A percentile compares a stretch with the other conserved stretches of the same genome.
phyloP scores from a whole-genome alignment of 306 rosid species.

The Parietaria judaica region DNA sequence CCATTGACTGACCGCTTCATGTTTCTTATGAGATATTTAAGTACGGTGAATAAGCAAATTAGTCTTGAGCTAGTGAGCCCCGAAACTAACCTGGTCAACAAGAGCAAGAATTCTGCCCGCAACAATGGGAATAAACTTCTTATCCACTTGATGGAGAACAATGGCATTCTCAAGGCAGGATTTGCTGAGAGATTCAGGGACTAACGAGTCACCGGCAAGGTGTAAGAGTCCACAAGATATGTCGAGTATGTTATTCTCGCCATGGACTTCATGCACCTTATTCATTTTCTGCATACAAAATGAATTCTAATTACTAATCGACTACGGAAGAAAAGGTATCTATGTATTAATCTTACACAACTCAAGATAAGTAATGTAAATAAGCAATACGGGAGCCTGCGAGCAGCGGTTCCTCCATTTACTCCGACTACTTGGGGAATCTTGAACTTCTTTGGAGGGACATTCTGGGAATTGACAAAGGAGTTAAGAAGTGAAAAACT shows the following conservation, averaged over 20 bases:
- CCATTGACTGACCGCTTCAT: background rate
- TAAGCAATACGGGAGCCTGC: slow-evolving; percentile 42
- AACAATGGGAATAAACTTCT: slow-evolving; percentile 84
- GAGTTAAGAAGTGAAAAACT: slow-evolving; percentile 1
- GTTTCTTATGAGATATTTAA: background rate
- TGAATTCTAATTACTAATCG: slow-evolving; percentile 14
- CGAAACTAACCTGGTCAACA: slow-evolving; percentile 99
- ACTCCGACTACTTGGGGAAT: slow-evolving; percentile 35
- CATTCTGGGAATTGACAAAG: slow-evolving; percentile 35
- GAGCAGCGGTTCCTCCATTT: slow-evolving; percentile 68
- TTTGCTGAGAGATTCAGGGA: slow-evolving; percentile 66
- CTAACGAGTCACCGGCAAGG: slow-evolving; percentile 74
- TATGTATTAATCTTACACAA: slow-evolving; percentile 9
- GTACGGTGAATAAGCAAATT: background rate
- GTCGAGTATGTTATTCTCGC: slow-evolving; percentile 56
- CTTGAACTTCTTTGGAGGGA: slow-evolving; percentile 37
- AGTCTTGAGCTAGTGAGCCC: no score
- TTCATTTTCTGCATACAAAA: slow-evolving; percentile 42
- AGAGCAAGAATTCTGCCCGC: slow-evolving; percentile 66
- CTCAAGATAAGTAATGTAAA: background rate
- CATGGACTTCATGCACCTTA: slow-evolving; percentile 21
- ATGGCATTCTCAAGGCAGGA: slow-evolving; percentile 55
- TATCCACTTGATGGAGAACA: slow-evolving; percentile 87
- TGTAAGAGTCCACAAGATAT: slow-evolving; percentile 75
- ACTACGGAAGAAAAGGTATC: background rate